These are phyloP conservation scores for Russula olivacea DNA, from an alignment of 768 basidiomycete species.

Conservation along the genomic window DNA sequence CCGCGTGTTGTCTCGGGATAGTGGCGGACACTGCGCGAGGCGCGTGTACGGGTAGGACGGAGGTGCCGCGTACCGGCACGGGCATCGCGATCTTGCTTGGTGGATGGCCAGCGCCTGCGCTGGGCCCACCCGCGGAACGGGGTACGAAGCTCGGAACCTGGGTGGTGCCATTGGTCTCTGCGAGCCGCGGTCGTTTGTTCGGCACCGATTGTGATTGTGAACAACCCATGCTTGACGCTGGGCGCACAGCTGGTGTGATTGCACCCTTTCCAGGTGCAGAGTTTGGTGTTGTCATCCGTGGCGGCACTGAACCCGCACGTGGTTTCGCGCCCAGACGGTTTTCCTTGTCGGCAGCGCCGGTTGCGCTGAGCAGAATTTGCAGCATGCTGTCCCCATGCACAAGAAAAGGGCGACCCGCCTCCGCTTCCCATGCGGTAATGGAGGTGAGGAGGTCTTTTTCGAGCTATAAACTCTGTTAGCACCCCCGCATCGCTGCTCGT, in stretches of 20 bases:
- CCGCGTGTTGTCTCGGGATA: conserved; percentile 46
- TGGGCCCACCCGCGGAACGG: conserved; percentile 3
- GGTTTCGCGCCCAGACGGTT: conserved; percentile 39
- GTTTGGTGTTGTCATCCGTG: conserved; percentile 55
- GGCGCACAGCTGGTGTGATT: conserved; percentile 60
- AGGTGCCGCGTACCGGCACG: conserved; percentile 18
- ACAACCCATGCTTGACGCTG: conserved; percentile 40
- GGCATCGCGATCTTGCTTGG: conserved; percentile 28
- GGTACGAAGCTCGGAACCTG: conserved; percentile 32
- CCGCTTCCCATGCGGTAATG: conserved; percentile 84
- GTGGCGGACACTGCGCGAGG: conserved; percentile 45
- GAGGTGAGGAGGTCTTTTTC: conserved; percentile 77
- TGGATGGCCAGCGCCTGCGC: conserved; percentile 10
- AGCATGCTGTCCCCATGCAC: conserved; percentile 81
- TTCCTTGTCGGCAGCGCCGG: conserved; percentile 68
- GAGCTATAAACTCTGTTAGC: conserved; percentile 44
- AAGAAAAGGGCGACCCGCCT: conserved; percentile 66
- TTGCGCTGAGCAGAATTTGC: conserved; percentile 65
- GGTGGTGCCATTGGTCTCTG: conserved; percentile 33
- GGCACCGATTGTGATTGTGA: conserved; percentile 50
- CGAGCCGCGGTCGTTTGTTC: conserved; percentile 57
- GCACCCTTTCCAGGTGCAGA: conserved; percentile 34
- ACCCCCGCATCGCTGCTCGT: background rate
- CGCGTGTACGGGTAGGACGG: conserved; percentile 25
- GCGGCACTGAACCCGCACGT: conserved; percentile 53